Evolutionary conservation across 805 yeast genomes (phyloP).

Genomic region (Cyberlindnera xylosilytica): DNA sequence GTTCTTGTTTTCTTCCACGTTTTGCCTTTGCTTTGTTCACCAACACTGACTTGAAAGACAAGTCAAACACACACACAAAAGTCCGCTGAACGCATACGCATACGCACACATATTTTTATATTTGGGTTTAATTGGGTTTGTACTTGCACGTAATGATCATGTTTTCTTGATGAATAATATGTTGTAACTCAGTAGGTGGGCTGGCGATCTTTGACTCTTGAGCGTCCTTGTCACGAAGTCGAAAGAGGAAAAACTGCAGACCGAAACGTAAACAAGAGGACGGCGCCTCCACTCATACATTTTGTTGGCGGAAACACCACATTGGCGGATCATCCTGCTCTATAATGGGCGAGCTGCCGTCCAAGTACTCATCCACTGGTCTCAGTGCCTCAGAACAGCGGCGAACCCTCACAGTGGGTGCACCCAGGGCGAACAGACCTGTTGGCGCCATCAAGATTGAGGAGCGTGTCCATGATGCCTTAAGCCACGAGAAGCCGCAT

Average conservation of each 20-base stretch:
- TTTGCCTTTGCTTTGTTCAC: conserved; percentile 3
- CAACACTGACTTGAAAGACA: background rate
- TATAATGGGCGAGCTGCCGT: conserved; percentile 22
- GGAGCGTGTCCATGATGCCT: conserved; percentile 21
- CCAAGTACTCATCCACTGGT: conserved; percentile 24
- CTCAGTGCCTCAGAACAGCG: conserved; percentile 18
- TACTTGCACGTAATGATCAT: conserved; percentile 20
- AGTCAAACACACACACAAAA: conserved; percentile 2
- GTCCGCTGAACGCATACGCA: conserved; percentile 2
- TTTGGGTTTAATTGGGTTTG: conserved; percentile 13
- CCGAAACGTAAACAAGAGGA: conserved; percentile 1
- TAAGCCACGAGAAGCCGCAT: conserved; percentile 1
- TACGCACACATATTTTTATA: conserved; percentile 3
- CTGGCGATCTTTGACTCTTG: no score
- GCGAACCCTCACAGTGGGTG: conserved; percentile 18
- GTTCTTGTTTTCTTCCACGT: conserved; percentile 3
- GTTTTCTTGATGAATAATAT: conserved; percentile 17
- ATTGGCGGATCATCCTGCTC: background rate
- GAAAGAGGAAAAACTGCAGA: no score
- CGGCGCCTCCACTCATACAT: background rate
- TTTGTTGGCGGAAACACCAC: no score
- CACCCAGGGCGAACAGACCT: conserved; percentile 18
- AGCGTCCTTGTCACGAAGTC: no score
- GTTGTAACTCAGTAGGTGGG: no score
- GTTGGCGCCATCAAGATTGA: conserved; percentile 27